A percentile compares a stretch with the other conserved stretches of the same genome.
Evolutionary conservation across 495 filamentous ascomycete species (phyloP).

Genomic region (Hypoxylon perforatum): DNA sequence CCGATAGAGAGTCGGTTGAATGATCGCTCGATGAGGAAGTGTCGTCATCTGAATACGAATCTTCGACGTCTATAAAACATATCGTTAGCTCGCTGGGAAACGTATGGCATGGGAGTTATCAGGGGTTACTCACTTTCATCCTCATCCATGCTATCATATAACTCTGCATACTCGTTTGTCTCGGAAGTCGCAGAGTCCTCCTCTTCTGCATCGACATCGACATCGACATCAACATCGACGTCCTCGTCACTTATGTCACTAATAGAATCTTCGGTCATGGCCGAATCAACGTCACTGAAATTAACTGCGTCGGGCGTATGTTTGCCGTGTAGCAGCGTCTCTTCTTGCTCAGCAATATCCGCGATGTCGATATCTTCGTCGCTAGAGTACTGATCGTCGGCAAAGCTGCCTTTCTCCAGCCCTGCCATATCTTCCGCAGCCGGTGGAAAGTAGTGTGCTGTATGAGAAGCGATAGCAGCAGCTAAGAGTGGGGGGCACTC

Average conservation of each 20-base stretch:
- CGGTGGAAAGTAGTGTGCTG: neutral
- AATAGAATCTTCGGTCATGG: conserved; percentile 43
- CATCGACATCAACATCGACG: conserved; percentile 7
- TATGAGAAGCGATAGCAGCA: neutral
- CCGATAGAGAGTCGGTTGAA: conserved; percentile 26
- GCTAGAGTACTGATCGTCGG: conserved; percentile 7
- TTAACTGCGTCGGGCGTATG: neutral
- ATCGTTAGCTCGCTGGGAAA: neutral
- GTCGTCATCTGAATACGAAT: conserved; percentile 17
- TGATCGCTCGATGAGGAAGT: conserved; percentile 36
- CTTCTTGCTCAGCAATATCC: conserved; percentile 47
- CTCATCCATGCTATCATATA: conserved; percentile 10
- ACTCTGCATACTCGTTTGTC: neutral
- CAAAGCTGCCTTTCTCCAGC: too few species aligned
- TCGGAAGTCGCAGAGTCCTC: conserved; percentile 2
- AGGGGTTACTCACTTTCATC: conserved; percentile 9
- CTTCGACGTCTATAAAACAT: conserved; percentile 1
- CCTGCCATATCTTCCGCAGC: neutral
- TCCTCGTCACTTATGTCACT: conserved; percentile 31
- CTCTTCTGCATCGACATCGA: neutral
- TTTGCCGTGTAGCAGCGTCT: neutral
- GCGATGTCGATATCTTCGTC: conserved; percentile 32
- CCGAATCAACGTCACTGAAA: conserved; percentile 41
- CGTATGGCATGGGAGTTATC: neutral
- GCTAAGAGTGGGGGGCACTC: neutral